phyloP scores from a whole-genome alignment of 1,284 basidiomycete species.

The Agroathelia rolfsii region DNA sequence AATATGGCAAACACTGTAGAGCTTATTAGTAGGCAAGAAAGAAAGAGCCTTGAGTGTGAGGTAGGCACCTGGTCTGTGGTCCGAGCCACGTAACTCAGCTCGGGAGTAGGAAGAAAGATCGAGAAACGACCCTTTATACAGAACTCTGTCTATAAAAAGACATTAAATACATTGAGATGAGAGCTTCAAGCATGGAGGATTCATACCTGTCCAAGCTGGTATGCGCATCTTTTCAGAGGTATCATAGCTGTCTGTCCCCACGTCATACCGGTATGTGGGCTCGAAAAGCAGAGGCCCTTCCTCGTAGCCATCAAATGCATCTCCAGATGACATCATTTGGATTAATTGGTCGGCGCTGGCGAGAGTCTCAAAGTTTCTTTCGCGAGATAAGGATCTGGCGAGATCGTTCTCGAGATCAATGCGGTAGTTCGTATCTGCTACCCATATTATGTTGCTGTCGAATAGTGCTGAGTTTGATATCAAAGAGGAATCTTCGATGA shows the following conservation, averaged over 20 bases:
- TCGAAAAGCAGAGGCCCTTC: conserved; percentile 86
- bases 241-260: conserved; percentile 83
- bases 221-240: conserved; percentile 94
- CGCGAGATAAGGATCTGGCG: conserved; percentile 55
- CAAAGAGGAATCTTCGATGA: neutral
- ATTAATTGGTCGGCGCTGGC: conserved; percentile 81
- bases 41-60: neutral
- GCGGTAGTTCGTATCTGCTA: conserved; percentile 94
- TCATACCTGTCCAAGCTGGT: conserved; percentile 93
- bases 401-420: conserved; percentile 79
- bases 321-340: conserved; percentile 56
- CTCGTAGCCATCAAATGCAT: conserved; percentile 76
- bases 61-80: conserved; percentile 79
- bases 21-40: neutral
- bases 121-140: conserved; percentile 69
- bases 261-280: conserved; percentile 85
- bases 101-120: conserved; percentile 60
- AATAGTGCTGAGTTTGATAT: conserved; percentile 4
- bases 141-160: conserved; percentile 64
- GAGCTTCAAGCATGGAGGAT: neutral
- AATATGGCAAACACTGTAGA: conserved; percentile 76
- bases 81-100: conserved; percentile 80
- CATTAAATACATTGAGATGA: conserved; percentile 4
- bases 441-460: conserved; percentile 79
- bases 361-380: conserved; percentile 64